Evolutionary conservation across 2,329 filamentous ascomycete species (phyloP), one percentile per base, ranked within the genome.

Genomic region (Exophiala mesophila): DNA sequence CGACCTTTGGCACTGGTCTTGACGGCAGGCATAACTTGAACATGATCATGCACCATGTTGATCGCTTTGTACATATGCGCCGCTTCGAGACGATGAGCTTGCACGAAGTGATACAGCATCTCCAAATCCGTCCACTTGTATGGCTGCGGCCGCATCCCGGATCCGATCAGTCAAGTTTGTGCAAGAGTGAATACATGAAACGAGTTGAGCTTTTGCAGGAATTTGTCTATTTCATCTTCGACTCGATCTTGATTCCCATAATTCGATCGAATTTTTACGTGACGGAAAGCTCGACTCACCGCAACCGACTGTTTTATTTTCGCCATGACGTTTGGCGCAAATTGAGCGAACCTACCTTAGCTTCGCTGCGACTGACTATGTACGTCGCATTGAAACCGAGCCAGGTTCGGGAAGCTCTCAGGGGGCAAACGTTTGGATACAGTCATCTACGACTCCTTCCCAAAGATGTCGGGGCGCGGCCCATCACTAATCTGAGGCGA

Each of bases 181-280:
- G 84, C 46, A 70, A 73, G 45, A 81, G 83, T 0, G 90, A 97
- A 58, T 70, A 77, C 20, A 66, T 68, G 5, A 97, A 96, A 63
- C 81, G 89, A 8, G 70, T 68, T 18, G 85, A 96, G 57, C 72
- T 97, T 0, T 77, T 96, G 36, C 66, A 80, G 39, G 92, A 98
- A 61, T 81, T 97, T 44, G 57, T 97, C 5, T 97, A 96, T 66
- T 98, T 89, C 60, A 53, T 94, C 3, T 92, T 98, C 57, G 92
- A 98, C 63, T 96, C 89, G 0, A 72, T 96, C 16, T 60, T 98
- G 42, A 85, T 97, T 55, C 90, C 92, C 7, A 72, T 98, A 5
- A 76, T 97, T 35, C 80, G 86, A 23, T 81, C 78, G 49, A 89
- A 92, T 57, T 98, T 98, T 57, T 90, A 97, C 59, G 85, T 96